A percentile compares a stretch with the other conserved stretches of the same genome.
phyloP scores from a whole-genome alignment of 2,329 filamentous ascomycete genomes.

The Apiospora pterosperma region DNA sequence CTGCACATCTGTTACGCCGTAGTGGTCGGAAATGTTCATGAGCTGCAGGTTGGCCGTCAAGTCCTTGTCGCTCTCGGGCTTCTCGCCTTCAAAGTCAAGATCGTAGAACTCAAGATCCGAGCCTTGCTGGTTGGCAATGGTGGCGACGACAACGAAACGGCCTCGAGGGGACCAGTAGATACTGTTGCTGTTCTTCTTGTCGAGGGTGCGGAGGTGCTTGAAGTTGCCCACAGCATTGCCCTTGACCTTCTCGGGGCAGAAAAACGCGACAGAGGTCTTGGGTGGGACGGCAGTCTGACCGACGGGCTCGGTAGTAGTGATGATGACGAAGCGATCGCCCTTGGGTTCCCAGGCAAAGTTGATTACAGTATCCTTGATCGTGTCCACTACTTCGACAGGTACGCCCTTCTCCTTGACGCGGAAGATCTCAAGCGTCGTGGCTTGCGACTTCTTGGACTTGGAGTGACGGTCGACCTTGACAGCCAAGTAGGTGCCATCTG shows the following conservation, averaged over 20 bases:
- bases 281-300: constrained; percentile 78
- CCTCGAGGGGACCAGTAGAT: constrained; percentile 99
- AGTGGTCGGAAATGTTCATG: constrained; percentile 93
- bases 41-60: constrained; percentile 90
- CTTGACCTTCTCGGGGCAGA: constrained; percentile 94
- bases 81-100: constrained; percentile 96
- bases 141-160: constrained; percentile 90
- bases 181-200: constrained; percentile 99
- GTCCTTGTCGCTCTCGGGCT: constrained; percentile 89
- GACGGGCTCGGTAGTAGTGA: constrained; percentile 84
- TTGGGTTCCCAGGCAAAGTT: constrained; percentile 99
- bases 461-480: constrained; percentile 99
- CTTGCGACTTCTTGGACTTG: constrained; percentile 97
- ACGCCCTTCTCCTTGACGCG: constrained; percentile 96
- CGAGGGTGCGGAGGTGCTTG: constrained; percentile 89
- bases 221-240: constrained; percentile 81
- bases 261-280: constrained; percentile 94
- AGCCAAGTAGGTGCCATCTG: constrained; percentile 87
- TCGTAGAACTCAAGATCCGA: constrained; percentile 98
- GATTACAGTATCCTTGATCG: constrained; percentile 96
- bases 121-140: constrained; percentile 87
- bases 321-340: constrained; percentile 94
- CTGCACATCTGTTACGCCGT: constrained; percentile 94
- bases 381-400: constrained; percentile 95
- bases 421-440: constrained; percentile 98